Base-by-base conservation (phyloP, 176 grass and related monocot genomes). In the Cocos nucifera region DNA sequence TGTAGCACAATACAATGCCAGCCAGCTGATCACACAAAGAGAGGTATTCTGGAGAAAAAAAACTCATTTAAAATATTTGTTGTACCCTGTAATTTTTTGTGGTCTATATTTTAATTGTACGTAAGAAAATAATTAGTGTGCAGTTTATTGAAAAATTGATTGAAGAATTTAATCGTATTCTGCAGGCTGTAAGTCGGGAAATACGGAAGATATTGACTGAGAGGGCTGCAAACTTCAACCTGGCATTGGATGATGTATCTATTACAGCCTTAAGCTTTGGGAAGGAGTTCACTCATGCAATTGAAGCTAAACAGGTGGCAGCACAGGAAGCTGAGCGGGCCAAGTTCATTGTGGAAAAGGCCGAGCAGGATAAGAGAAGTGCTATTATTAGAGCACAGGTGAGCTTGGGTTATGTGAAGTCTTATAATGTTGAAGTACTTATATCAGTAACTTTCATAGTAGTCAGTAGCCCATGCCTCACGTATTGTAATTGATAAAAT, bases 281-380 rank as follows among this genome's bases (percentile, higher is more conserved):
- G 30, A 97, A 83, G 63, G 93, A 92, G 81, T 98, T 98, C 22
- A 92, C 93, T 49, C 77, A 79, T 83, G 93, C 93, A 44, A 92
- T 98, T 70, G 87, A 98, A 84, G 80, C 92, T 49, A 96, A 96
- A 62, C 92, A 96, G 75, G 92, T 96, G 56, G 92, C 92, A 66
- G 90, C 90, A 19, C 90, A 89, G 56, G 90, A 95, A 21, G 90
- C 77, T 57, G 86, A 95, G 70, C 79, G 77, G 70, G 90, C 90
- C 22, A 95, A 95, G 64, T 95, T 95, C 30, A 69, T 82, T 58
- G 86, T 95, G 64, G 86, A 89, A 60, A 95, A 95, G 24, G 83
- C 83, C 15, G 86, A 95, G 71, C 90, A 95, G 64, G 91, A 95
- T 58, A 90, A 90, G 68, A 73, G 20, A 62, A 84, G 80, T 61